These are phyloP conservation scores for Inonotus hispidus DNA, from an alignment of 1,284 basidiomycete species.

Conservation along the genomic window DNA sequence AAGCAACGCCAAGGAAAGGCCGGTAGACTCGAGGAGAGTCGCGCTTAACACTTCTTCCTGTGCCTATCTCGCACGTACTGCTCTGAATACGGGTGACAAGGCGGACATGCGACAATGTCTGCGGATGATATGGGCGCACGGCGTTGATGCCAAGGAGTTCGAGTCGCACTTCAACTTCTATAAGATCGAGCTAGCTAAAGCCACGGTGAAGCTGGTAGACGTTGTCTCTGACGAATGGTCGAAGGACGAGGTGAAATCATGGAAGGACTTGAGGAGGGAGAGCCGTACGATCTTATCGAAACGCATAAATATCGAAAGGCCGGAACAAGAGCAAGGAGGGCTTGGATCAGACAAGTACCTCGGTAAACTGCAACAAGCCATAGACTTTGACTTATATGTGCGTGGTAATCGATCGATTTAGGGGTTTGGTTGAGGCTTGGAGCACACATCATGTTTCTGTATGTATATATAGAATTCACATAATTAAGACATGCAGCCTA, in stretches of 20 bases:
- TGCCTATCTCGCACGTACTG: slow-evolving; percentile 43
- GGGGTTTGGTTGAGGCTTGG: too few relatives aligned
- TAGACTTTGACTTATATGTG: slow-evolving; percentile 14
- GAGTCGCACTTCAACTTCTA: slow-evolving; percentile 13
- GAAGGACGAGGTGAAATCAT: slow-evolving; percentile 16
- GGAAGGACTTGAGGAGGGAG: slow-evolving; percentile 21
- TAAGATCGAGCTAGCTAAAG: background rate
- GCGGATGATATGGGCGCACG: slow-evolving; percentile 41
- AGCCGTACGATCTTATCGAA: slow-evolving; percentile 20
- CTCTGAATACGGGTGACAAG: slow-evolving; percentile 41
- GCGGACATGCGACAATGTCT: slow-evolving; percentile 51
- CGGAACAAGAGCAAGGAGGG: slow-evolving; percentile 22
- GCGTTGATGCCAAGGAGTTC: slow-evolving; percentile 12
- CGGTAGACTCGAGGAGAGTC: slow-evolving; percentile 24
- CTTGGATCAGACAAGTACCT: slow-evolving; percentile 21
- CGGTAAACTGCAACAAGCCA: slow-evolving; percentile 10
- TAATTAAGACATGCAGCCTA: slow-evolving; percentile 4
- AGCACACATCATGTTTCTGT: background rate
- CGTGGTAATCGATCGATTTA: background rate
- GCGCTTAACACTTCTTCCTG: slow-evolving; percentile 44
- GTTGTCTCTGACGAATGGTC: background rate
- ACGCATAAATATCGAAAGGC: slow-evolving; percentile 13
- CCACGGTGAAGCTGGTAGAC: background rate
- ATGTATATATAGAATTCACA: slow-evolving; percentile 6
- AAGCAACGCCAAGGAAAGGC: slow-evolving; percentile 14